Percentiles rank a stretch among this genome's conserved stretches.
Conservation (phyloP, 768 basidiomycete species). For the Boletus huronensis region DNA sequence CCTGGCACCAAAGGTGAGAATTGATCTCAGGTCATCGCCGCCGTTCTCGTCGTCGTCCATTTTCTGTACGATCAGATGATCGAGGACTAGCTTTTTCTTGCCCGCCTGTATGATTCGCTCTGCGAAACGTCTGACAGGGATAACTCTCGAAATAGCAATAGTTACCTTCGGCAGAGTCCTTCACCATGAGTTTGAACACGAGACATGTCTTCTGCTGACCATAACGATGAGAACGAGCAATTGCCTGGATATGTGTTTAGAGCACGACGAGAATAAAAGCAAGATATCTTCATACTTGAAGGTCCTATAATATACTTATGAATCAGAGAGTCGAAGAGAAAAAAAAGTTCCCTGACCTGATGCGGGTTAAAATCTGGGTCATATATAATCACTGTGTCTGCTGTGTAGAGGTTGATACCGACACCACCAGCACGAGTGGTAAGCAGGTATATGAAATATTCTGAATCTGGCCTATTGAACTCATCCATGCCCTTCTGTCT, state of each 20-base stretch:
- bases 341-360: constrained; percentile 48
- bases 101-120: constrained; percentile 89
- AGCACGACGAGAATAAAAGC: not conserved
- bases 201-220: constrained; percentile 93
- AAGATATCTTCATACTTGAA: constrained; percentile 61
- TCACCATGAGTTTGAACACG: constrained; percentile 95
- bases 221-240: constrained; percentile 90
- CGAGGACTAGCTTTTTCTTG: constrained; percentile 93
- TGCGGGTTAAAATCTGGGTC: constrained; percentile 99
- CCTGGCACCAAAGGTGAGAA: constrained; percentile 85
- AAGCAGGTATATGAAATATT: constrained; percentile 87
- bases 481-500: constrained; percentile 94
- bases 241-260: constrained; percentile 58
- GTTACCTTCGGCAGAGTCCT: constrained; percentile 85
- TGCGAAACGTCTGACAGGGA: constrained; percentile 30
- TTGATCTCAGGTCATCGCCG: constrained; percentile 80
- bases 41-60: constrained; percentile 83
- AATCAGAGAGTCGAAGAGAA: constrained; percentile 7
- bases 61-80: constrained; percentile 94
- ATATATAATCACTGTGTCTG: constrained; percentile 90
- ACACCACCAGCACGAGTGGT: constrained; percentile 93
- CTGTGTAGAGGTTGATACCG: constrained; percentile 87
- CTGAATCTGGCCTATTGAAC: constrained; percentile 85
- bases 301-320: constrained; percentile 48
- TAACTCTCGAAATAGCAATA: not conserved